Evolutionary conservation across 768 basidiomycete species (phyloP), one percentile per base, ranked within the genome.

Genomic region (Collybia sp.): DNA sequence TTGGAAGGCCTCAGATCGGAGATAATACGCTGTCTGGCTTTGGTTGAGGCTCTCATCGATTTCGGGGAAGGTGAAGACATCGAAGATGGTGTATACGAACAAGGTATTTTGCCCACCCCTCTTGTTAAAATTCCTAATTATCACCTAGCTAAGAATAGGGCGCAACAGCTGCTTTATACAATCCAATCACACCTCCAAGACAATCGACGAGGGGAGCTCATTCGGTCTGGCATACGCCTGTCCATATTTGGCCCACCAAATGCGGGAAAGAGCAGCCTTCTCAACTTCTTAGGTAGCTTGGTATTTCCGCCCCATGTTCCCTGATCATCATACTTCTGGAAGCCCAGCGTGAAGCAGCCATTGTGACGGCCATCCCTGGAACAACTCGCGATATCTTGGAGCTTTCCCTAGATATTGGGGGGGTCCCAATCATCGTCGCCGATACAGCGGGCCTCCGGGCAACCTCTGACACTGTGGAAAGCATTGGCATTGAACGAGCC

Each of bases 171-270:
- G 3, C 70, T 77, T 35, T 46, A 59, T 0, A 68, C 59, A 25
- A 86, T 95, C 35, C 62, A 64, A 30, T 59, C 53, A 0, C 79
- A 88, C 45, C 68, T 94, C 1, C 62, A 74, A 5, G 91, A 93
- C 61, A 80, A 77, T 40, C 77, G 84, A 15, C 73, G 85, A 31
- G 91, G 92, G 0, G 93, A 95, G 60, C 82, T 95, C 42, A 68
- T 93, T 49, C 82, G 90, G 11, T 79, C 82, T 1, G 93, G 93
- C 2, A 77, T 94, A 40, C 82, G 80, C 38, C 70, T 95, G 8
- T 85, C 88, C 12, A 93, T 96, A 33, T 93, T 93, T 57, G 93
- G 93, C 1, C 90, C 92, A 17, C 89, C 93, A 0, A 96, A 96
- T 55, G 91, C 87, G 1, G 93, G 93, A n/a, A 96, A 95, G 67